A percentile compares a stretch with the other conserved stretches of the same genome.
These are phyloP conservation scores for Fusarium sp. DNA, from an alignment of 2,329 filamentous ascomycete species.

Conservation along the genomic window DNA sequence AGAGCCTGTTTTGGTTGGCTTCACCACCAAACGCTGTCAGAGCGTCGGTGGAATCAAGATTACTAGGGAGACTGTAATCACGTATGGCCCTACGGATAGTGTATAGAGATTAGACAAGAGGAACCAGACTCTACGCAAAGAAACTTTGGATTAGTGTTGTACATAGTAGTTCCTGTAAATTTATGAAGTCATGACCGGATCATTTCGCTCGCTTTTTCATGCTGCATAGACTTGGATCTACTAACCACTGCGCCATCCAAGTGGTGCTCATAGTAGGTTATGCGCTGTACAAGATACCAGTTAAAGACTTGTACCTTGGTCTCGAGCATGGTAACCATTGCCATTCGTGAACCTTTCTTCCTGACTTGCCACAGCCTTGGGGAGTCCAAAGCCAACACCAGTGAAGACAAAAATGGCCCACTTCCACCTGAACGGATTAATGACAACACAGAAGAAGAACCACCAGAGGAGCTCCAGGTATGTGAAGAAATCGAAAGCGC, in stretches of 20 bases:
- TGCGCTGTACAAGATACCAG: neutral
- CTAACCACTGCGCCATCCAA: neutral
- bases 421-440: constrained; percentile 92
- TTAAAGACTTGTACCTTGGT: constrained; percentile 34
- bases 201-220: neutral
- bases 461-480: constrained; percentile 86
- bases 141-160: neutral
- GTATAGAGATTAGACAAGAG: neutral
- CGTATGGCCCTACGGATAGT: constrained; percentile 30
- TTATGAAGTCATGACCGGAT: constrained; percentile 5
- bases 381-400: constrained; percentile 73
- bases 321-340: constrained; percentile 27
- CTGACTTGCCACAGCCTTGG: constrained; percentile 69
- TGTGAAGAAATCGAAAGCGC: constrained; percentile 89
- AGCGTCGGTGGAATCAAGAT: constrained; percentile 37
- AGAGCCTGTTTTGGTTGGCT: constrained; percentile 33
- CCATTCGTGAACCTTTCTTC: constrained; percentile 64
- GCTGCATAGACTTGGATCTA: neutral
- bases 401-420: constrained; percentile 87
- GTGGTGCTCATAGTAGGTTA: neutral
- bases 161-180: constrained; percentile 5
- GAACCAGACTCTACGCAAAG: neutral
- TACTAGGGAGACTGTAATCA: constrained; percentile 40
- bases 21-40: constrained; percentile 29
- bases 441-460: constrained; percentile 79